phyloP scores from a whole-genome alignment of 176 grass and related monocot species.

The Guadua angustifolia region DNA sequence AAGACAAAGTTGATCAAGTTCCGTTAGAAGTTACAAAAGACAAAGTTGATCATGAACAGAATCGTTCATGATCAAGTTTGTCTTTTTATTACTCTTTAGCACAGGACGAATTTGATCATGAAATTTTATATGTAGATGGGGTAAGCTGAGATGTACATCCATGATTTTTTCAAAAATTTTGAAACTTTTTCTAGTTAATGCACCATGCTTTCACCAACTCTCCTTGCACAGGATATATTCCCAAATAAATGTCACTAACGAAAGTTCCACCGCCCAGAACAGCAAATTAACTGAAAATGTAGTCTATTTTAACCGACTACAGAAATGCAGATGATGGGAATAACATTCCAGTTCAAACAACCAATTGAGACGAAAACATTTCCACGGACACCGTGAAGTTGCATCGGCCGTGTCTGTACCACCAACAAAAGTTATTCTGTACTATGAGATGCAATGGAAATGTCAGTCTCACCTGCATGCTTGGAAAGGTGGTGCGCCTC shows the following conservation, averaged over 20 bases:
- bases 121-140: no score
- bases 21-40: no score
- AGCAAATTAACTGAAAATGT: not conserved
- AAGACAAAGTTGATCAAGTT: no score
- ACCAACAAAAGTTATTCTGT: constrained; percentile 16
- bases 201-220: no score
- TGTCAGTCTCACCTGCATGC: constrained; percentile 68
- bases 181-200: no score
- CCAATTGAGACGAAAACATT: not conserved
- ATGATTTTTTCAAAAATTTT: no score
- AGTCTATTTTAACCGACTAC: not conserved
- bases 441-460: constrained; percentile 6
- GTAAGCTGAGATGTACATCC: no score
- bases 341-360: not conserved
- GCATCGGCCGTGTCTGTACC: constrained; percentile 1
- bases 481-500: constrained; percentile 89
- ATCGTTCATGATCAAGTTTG: no score
- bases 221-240: no score
- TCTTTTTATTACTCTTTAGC: no score
- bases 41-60: no score
- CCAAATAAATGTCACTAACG: not conserved
- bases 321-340: not conserved
- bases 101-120: no score
- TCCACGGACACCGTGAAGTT: constrained; percentile 14
- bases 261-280: constrained; percentile 12